Evolutionary conservation across 192 early-diverging fungal genomes (phyloP).

Genomic region (Podila clonocystis): DNA sequence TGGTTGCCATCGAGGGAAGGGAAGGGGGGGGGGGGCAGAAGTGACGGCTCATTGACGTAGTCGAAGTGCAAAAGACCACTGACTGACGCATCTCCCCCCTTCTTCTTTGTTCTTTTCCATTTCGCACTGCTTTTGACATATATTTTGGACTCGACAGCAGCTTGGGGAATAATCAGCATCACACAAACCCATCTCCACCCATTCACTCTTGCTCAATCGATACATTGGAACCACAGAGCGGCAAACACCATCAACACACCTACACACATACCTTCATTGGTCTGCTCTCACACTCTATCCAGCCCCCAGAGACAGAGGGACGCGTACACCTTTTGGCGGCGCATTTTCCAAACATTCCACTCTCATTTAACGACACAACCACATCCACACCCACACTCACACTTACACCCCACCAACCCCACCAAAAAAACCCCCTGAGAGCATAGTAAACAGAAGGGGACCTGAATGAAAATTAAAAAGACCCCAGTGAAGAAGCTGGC

Average conservation of each 20-base stretch:
- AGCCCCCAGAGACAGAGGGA: neutral
- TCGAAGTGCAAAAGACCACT: neutral
- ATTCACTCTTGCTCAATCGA: too few relatives aligned
- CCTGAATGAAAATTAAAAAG: constrained; percentile 68
- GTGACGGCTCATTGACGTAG: neutral
- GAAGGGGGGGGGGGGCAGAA: neutral
- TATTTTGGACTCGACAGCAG: neutral
- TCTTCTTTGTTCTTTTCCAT: neutral
- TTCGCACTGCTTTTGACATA: neutral
- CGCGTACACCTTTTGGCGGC: neutral
- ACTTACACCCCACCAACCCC: neutral
- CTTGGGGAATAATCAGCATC: neutral
- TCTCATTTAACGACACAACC: neutral
- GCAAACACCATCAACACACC: too few relatives aligned
- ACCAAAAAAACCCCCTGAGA: neutral
- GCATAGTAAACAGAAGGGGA: neutral
- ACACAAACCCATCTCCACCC: too few relatives aligned
- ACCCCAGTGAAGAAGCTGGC: constrained; percentile 70
- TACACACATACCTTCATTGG: too few relatives aligned
- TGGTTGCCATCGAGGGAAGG: neutral
- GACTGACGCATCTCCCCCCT: constrained; percentile 8
- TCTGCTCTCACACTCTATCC: neutral
- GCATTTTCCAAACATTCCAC: neutral
- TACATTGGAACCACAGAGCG: too few relatives aligned
- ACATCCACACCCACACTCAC: neutral